phyloP scores from a whole-genome alignment of 2,329 filamentous ascomycete species.

The Lachnellula subtilissima region DNA sequence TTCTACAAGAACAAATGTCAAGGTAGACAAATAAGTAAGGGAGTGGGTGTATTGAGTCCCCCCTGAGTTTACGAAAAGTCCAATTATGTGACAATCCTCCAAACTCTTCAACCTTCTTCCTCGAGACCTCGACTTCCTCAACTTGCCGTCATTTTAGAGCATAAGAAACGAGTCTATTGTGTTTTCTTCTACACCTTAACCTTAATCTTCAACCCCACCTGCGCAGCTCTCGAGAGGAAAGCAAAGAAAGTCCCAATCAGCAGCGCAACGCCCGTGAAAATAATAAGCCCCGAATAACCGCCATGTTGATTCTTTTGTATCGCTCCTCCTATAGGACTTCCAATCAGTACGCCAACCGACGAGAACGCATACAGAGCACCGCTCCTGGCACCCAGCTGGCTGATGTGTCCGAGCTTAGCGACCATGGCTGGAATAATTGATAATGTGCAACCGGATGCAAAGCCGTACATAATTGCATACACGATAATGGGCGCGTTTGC shows the following conservation, averaged over 20 bases:
- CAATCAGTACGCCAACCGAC: slow-evolving; percentile 58
- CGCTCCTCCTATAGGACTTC: slow-evolving; percentile 60
- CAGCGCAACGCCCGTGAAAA: slow-evolving; percentile 51
- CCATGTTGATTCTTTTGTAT: slow-evolving; percentile 48
- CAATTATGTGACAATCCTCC: too few species aligned
- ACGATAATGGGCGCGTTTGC: slow-evolving; percentile 47
- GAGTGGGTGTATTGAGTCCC: too few species aligned
- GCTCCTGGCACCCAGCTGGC: slow-evolving; percentile 61
- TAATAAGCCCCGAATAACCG: slow-evolving; percentile 47
- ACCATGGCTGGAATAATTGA: slow-evolving; percentile 49
- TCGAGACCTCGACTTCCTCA: too few species aligned
- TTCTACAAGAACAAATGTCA: too few species aligned
- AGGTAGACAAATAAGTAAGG: too few species aligned
- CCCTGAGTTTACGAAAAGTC: too few species aligned
- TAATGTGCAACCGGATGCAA: slow-evolving; percentile 49
- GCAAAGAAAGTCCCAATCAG: slow-evolving; percentile 4
- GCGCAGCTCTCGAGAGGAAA: too few species aligned
- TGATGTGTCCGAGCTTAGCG: slow-evolving; percentile 63
- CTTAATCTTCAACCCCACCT: too few species aligned
- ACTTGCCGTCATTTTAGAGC: too few species aligned
- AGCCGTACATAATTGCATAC: slow-evolving; percentile 61
- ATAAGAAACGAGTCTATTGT: too few species aligned
- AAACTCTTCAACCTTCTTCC: too few species aligned
- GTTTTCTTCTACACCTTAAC: too few species aligned
- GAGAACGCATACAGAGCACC: slow-evolving; percentile 60